A percentile compares a stretch with the other conserved stretches of the same genome.
Conservation (phyloP, 257 asterid species). For the Solanum habrochaites region DNA sequence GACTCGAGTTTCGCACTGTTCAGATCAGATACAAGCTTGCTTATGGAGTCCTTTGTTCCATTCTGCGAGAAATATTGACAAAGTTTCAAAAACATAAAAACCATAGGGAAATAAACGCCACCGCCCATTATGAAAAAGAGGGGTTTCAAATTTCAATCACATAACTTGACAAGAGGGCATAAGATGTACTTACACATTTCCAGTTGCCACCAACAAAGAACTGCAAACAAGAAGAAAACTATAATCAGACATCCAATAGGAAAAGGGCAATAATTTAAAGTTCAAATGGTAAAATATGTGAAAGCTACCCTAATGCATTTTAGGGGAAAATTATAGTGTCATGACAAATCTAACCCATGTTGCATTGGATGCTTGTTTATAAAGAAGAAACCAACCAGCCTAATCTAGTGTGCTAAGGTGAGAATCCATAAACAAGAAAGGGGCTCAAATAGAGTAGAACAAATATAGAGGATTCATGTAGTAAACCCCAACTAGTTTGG, state of each 20-base stretch:
- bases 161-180: background rate
- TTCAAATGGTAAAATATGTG: background rate
- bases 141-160: background rate
- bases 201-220: conserved; percentile 99
- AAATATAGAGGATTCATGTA: background rate
- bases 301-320: background rate
- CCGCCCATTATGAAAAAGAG: background rate
- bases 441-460: background rate
- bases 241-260: background rate
- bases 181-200: conserved; percentile 80
- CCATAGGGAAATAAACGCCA: conserved; percentile 2
- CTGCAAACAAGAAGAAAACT: conserved; percentile 40
- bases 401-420: background rate
- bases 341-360: background rate
- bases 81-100: background rate
- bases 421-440: background rate
- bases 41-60: conserved; percentile 79
- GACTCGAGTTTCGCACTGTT: conserved; percentile 70
- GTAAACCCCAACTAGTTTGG: background rate
- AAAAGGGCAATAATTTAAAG: background rate
- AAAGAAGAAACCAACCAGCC: background rate
- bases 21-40: conserved; percentile 76
- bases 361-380: background rate
- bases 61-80: conserved; percentile 24
- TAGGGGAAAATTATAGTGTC: background rate